Evolutionary conservation across 345 rosid genomes (phyloP).

Genomic region (Acer negundo): DNA sequence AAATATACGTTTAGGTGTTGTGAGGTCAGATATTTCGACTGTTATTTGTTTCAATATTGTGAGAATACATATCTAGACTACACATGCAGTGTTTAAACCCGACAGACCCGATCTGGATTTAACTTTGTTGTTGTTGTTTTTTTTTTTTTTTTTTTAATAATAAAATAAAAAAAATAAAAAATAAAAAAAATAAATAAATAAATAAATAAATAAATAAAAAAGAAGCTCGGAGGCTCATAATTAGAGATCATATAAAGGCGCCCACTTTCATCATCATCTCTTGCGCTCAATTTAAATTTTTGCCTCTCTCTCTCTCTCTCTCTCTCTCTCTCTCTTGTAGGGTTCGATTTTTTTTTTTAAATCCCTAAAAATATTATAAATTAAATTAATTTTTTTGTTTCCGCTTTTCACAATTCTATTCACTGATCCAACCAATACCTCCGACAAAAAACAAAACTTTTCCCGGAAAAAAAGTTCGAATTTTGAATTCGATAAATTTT

Average conservation of each 20-base stretch:
- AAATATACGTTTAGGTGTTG: no score
- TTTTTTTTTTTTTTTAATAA: background rate
- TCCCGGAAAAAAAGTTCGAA: slow-evolving; percentile 13
- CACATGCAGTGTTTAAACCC: no score
- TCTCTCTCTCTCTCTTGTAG: slow-evolving; percentile 5
- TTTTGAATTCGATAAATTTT: background rate
- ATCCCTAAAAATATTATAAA: slow-evolving; percentile 2
- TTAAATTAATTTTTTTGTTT: slow-evolving; percentile 1
- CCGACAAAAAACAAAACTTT: background rate
- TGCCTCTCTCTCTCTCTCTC: background rate
- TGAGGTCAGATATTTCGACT: no score
- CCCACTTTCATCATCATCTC: slow-evolving; percentile 16
- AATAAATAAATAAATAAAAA: no score
- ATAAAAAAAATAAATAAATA: no score
- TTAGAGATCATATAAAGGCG: slow-evolving; percentile 19
- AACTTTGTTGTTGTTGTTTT: background rate
- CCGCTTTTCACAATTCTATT: background rate
- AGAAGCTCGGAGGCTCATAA: background rate
- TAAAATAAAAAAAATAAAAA: background rate
- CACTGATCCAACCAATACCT: background rate
- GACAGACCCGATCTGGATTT: no score
- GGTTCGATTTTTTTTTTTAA: slow-evolving; percentile 8
- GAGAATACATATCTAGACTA: no score
- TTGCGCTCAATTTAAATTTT: slow-evolving; percentile 25
- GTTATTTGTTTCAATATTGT: no score